phyloP scores from a whole-genome alignment of 768 basidiomycete genomes.

The Hygrocybe coccinea region DNA sequence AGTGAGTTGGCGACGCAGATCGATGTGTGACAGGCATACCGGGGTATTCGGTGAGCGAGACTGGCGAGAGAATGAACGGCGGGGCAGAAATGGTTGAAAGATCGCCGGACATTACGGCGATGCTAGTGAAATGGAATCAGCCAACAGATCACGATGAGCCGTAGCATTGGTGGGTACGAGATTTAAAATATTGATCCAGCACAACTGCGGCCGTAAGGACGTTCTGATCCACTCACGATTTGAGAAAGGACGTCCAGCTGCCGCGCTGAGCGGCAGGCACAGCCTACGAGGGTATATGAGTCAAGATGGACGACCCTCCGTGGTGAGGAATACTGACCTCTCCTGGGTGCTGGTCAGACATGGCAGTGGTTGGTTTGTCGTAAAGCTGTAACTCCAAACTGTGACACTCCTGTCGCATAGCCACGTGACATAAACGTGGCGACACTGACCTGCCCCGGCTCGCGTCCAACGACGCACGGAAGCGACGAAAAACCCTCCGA shows the following conservation, averaged over 20 bases:
- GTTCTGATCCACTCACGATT: conserved; percentile 54
- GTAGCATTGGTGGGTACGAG: not conserved
- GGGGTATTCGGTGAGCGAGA: conserved; percentile 88
- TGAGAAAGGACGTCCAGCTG: conserved; percentile 88
- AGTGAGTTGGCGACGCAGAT: conserved; percentile 2
- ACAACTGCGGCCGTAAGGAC: no score
- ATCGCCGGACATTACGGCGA: conserved; percentile 85
- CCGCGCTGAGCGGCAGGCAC: conserved; percentile 80
- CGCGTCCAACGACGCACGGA: no score
- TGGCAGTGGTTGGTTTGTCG: not conserved
- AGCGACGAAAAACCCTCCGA: no score
- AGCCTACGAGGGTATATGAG: conserved; percentile 41
- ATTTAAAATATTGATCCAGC: no score
- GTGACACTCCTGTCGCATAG: not conserved
- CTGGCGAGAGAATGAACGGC: conserved; percentile 88
- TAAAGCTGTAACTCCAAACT: not conserved
- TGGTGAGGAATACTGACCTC: no score
- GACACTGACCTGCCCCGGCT: no score
- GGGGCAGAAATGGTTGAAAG: conserved; percentile 80
- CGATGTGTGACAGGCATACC: conserved; percentile 39
- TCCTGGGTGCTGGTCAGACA: conserved; percentile 23
- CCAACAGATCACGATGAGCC: not conserved
- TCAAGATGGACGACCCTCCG: no score
- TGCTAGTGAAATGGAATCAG: conserved; percentile 37
- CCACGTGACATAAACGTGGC: not conserved